These are phyloP conservation scores for Aspergillus sp. DNA, from an alignment of 2,329 filamentous ascomycete species.

Conservation along the genomic window DNA sequence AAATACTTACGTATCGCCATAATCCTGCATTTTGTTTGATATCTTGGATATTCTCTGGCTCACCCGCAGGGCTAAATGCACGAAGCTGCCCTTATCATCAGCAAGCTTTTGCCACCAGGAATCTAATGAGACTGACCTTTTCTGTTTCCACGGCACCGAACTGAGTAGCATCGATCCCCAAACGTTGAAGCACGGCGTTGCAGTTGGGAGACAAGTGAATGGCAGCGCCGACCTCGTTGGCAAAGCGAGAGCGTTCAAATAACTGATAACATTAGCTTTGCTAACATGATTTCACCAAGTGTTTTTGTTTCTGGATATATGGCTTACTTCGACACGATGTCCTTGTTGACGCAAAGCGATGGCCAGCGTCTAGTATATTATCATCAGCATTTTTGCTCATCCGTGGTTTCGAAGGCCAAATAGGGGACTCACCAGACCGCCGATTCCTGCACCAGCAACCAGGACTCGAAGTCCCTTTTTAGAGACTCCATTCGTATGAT, in stretches of 20 bases:
- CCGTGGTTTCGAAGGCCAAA: no score
- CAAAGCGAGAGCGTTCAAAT: slow-evolving; percentile 53
- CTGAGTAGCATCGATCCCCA: slow-evolving; percentile 39
- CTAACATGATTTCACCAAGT: background rate
- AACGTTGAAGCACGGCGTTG: slow-evolving; percentile 50
- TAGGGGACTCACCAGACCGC: slow-evolving; percentile 17
- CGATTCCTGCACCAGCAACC: slow-evolving; percentile 31
- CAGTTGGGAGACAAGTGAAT: slow-evolving; percentile 61
- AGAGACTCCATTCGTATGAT: slow-evolving; percentile 5
- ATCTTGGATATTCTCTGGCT: slow-evolving; percentile 22
- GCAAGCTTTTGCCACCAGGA: slow-evolving; percentile 1
- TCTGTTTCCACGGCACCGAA: slow-evolving; percentile 36
- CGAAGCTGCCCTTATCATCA: slow-evolving; percentile 18
- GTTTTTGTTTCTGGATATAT: background rate
- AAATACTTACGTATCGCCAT: slow-evolving; percentile 25
- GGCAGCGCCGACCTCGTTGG: slow-evolving; percentile 55
- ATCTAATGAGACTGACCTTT: slow-evolving; percentile 12
- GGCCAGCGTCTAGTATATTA: slow-evolving; percentile 4
- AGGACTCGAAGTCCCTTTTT: slow-evolving; percentile 21
- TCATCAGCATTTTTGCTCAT: slow-evolving; percentile 4
- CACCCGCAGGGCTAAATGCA: slow-evolving; percentile 36
- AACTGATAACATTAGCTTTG: slow-evolving; percentile 30
- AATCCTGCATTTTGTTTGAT: slow-evolving; percentile 14
- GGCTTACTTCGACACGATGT: slow-evolving; percentile 38
- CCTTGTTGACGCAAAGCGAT: slow-evolving; percentile 51